Evolutionary conservation across 1,139 yeast species (phyloP), one percentile per base, ranked within the genome.

Genomic region (Saccharomyces hybrid): DNA sequence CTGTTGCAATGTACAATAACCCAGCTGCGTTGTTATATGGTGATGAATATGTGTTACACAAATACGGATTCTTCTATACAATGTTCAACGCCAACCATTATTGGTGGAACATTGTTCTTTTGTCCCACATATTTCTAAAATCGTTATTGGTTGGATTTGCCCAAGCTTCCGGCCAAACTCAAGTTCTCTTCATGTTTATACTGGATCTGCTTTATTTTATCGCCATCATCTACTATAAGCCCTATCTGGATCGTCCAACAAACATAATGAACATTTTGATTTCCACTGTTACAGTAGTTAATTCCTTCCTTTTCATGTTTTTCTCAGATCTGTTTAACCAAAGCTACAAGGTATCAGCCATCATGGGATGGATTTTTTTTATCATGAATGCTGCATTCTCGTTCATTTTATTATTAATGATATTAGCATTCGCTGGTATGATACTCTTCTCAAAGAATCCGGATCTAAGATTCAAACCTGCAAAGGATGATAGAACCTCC

Each of bases 401-500:
- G 5, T 76, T 85, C 58, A 75, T 85, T 52, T 72, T 86, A 54
- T 75, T 86, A 66, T 57, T 86, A 31, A 69, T 82, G 73, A 81
- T 84, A 58, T 75, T 86, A 56, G 80, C 79, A 0, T 81, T 83
- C 61, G 78, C 82, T 52, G 68, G 71, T 13, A 72, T 81, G 65
- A 80, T 86, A 41, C 61, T 84, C 1, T 70, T 81, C 57, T 81
- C 88, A 23, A 85, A 83, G 73, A 86, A 86, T 66, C 93, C 93
- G 27, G 93, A 86, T 72, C 82, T 89, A n/a, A 80, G 88, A 68
- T 86, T 86, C 70, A 86, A 86, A 46, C 91, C 91, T 13, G 90
- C 89, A 7, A 83, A 76, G 62, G 93, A 86, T 73, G 95, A 86
- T 67, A 80, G 93, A 77, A 81, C 87, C 16, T 84, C 91, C 2